Evolutionary conservation across 371 early-diverging fungal genomes (phyloP).

Genomic region (Syncephalis plumigaleata): DNA sequence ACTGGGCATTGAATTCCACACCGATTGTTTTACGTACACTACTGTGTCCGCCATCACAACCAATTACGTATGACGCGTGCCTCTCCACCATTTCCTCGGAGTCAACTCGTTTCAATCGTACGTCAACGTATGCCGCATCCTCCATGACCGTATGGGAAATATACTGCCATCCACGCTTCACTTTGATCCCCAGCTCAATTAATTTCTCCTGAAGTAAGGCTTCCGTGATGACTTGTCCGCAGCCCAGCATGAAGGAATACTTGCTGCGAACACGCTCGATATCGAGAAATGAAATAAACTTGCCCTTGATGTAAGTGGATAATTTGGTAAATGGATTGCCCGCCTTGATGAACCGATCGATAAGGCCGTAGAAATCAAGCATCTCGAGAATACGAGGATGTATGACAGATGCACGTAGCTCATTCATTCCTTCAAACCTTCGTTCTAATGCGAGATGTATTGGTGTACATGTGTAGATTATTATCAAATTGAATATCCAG

Average conservation of each 20-base stretch:
- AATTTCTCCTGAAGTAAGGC: constrained; percentile 5
- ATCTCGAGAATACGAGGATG: constrained; percentile 16
- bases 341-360: constrained; percentile 8
- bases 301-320: constrained; percentile 8
- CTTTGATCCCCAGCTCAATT: neutral
- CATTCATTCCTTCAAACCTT: constrained; percentile 1
- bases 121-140: constrained; percentile 1
- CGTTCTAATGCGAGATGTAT: constrained; percentile 12
- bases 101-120: constrained; percentile 2
- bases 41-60: constrained; percentile 15
- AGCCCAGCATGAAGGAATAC: neutral
- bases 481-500: constrained; percentile 4
- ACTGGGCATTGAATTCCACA: constrained; percentile 9
- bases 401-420: constrained; percentile 11
- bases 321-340: constrained; percentile 10
- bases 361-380: constrained; percentile 7
- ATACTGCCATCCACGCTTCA: neutral
- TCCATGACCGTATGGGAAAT: neutral
- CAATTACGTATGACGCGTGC: constrained; percentile 13
- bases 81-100: constrained; percentile 5
- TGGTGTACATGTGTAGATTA: constrained; percentile 9
- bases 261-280: constrained; percentile 4
- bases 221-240: constrained; percentile 1
- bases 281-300: constrained; percentile 1
- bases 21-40: constrained; percentile 11